phyloP scores from a whole-genome alignment of 495 filamentous ascomycete genomes.

The Achaetomiella virescens region DNA sequence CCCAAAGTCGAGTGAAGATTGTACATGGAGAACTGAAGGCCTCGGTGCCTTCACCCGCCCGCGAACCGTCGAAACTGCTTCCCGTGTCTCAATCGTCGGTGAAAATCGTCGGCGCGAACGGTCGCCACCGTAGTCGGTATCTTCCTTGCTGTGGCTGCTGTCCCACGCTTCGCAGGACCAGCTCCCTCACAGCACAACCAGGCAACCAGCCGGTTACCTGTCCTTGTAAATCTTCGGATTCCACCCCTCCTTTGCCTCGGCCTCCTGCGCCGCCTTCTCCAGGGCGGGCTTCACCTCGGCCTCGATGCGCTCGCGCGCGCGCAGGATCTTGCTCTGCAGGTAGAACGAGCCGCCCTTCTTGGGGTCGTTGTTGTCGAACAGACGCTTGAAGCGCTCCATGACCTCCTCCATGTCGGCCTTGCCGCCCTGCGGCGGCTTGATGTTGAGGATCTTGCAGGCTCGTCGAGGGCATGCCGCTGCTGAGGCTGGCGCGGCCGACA shows the following conservation, averaged over 20 bases:
- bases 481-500: conserved; percentile 41
- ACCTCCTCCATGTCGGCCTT: conserved; percentile 68
- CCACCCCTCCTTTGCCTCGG: conserved; percentile 77
- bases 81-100: not conserved
- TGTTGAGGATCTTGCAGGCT: conserved; percentile 96
- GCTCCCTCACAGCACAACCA: not conserved
- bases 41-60: not conserved
- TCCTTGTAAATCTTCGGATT: conserved; percentile 95
- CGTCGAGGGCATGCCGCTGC: conserved; percentile 76
- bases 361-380: conserved; percentile 92
- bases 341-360: conserved; percentile 96
- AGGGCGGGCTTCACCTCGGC: conserved; percentile 56
- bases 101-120: not conserved
- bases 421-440: conserved; percentile 78
- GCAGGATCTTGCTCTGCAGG: conserved; percentile 89
- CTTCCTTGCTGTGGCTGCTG: not conserved
- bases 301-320: conserved; percentile 89
- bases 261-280: conserved; percentile 49
- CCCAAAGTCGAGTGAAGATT: conserved; percentile 45
- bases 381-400: conserved; percentile 81
- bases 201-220: conserved; percentile 41
- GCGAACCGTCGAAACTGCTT: not conserved
- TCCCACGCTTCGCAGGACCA: not conserved
- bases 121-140: not conserved
- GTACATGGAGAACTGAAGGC: conserved; percentile 3